Conservation (phyloP, 148 eudicot genomes). For the Amaranthus palmeri region DNA sequence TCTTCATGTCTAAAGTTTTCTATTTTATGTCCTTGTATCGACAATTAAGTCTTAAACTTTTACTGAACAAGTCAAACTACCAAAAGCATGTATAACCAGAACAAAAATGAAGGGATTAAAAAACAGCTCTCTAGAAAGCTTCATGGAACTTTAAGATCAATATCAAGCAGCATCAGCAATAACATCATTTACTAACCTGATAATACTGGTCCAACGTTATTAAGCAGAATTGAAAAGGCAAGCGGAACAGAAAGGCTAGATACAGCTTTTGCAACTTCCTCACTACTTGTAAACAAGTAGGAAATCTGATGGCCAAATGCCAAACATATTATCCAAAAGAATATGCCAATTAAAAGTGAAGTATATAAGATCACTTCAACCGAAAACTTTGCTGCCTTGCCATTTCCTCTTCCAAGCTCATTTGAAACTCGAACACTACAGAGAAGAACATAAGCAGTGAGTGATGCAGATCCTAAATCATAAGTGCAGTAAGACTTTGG, state of each 20-base stretch:
- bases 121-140: background rate
- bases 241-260: constrained; percentile 51
- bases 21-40: background rate
- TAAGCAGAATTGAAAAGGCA: constrained; percentile 54
- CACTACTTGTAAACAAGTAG: constrained; percentile 59
- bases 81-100: background rate
- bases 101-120: background rate
- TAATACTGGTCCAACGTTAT: constrained; percentile 60
- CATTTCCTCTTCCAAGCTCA: constrained; percentile 71
- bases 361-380: constrained; percentile 53
- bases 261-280: constrained; percentile 52
- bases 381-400: constrained; percentile 58
- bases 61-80: background rate
- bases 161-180: background rate
- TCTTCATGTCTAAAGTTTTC: background rate
- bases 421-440: constrained; percentile 66
- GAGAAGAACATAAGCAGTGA: constrained; percentile 4
- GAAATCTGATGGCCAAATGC: constrained; percentile 35
- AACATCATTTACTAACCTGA: constrained; percentile 39
- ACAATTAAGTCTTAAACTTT: no score
- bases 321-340: constrained; percentile 34
- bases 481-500: background rate
- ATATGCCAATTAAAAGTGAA: constrained; percentile 39
- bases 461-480: background rate
- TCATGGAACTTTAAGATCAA: background rate